Conservation (phyloP, 2,329 filamentous ascomycete species). For the Teratosphaeria viscida region DNA sequence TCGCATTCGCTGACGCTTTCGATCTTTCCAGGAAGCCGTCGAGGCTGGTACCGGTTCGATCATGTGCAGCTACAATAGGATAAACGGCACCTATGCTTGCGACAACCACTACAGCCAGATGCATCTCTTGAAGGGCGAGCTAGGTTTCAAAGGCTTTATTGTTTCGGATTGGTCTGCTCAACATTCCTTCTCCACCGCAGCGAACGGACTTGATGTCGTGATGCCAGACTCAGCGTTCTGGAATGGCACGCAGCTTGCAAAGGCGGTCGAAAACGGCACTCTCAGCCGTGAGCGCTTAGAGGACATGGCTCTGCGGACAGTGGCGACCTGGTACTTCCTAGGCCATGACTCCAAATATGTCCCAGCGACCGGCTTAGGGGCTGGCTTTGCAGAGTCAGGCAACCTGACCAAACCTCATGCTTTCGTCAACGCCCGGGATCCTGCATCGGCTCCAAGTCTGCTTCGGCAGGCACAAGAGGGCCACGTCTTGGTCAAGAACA, state of each 20-base stretch:
- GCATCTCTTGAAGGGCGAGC: slow-evolving; percentile 55
- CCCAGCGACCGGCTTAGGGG: slow-evolving; percentile 29
- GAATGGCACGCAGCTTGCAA: slow-evolving; percentile 58
- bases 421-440: slow-evolving; percentile 78
- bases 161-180: slow-evolving; percentile 64
- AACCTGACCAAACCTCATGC: slow-evolving; percentile 26
- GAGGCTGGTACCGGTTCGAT: slow-evolving; percentile 53
- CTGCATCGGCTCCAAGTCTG: slow-evolving; percentile 59
- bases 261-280: slow-evolving; percentile 21
- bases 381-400: slow-evolving; percentile 39
- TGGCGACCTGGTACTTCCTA: slow-evolving; percentile 15
- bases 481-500: slow-evolving; percentile 54
- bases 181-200: slow-evolving; percentile 53
- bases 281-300: slow-evolving; percentile 16
- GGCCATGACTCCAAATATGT: slow-evolving; percentile 29
- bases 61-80: slow-evolving; percentile 67
- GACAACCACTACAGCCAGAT: slow-evolving; percentile 52
- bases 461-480: slow-evolving; percentile 41
- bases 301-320: slow-evolving; percentile 20
- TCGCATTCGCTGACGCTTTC: slow-evolving; percentile 7
- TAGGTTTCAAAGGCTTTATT: slow-evolving; percentile 43
- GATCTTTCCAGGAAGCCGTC: slow-evolving; percentile 59
- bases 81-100: slow-evolving; percentile 61
- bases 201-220: slow-evolving; percentile 70
- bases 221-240: slow-evolving; percentile 71